Base-by-base conservation (phyloP, 129 eudicot species). In the Chrysanthemum makinoi region DNA sequence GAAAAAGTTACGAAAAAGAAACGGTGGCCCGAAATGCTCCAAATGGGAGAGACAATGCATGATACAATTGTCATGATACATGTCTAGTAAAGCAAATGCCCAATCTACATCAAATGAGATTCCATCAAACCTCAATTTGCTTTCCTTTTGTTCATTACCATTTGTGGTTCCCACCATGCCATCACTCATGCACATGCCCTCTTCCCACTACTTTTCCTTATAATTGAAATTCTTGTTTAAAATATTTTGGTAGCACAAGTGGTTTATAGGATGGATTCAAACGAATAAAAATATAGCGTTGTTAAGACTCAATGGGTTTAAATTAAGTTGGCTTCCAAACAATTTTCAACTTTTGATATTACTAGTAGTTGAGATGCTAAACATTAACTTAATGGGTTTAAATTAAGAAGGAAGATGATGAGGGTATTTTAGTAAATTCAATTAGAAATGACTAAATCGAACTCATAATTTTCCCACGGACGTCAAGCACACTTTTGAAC, bases 11-110 rank as follows among this genome's bases (percentile, higher is more conserved):
- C 14, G n/a, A 22, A 64, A 64, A 66, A 60, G 39, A 63, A 47
- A 28, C 59, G 78, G 75, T 81, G 89, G 80, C 80, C 49, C 69
- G 60, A 70, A 78, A 39, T 76, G 83, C 82, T 63, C 16, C 59
- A 61, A 75, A 79, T 33, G 80, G 82, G 72, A 49, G 84, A 79
- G 95, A 83, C 95, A 88, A 83, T 86, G 87, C 95, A 91, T 91
- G 95, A 83, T 91, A 78, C 79, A 83, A 80, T 61, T 69, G 81
- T 80, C 90, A 91, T 91, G 89, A 91, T 88, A 82, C 86, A 87
- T 91, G 97, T 91, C 89, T 84, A 76, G 55, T 81, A 83, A 87
- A 90, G 95, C 35, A 75, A 81, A 72, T 74, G 79, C 84, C 82
- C 83, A 62, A 77, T 82, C 86, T 77, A 86, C 83, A 86, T 84